Conservation (phyloP, 139 green algal species). For the Micractinium sp. region DNA sequence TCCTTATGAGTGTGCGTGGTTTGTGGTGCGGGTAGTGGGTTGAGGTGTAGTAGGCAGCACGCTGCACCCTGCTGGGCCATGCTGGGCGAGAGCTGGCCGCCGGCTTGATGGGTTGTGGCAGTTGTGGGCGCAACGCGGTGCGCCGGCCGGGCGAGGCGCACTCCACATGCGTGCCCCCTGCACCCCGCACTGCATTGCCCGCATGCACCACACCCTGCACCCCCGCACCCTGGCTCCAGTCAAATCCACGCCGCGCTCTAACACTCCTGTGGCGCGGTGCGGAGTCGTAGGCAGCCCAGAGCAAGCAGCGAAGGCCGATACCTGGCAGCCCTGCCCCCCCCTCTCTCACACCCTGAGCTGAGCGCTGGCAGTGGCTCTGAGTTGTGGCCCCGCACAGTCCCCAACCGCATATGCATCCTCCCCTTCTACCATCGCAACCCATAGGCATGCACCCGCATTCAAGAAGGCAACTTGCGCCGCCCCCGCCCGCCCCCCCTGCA, state of each 20-base stretch:
- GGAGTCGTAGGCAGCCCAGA: conserved; percentile 39
- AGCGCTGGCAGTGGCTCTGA: conserved; percentile 18
- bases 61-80: too few relatives aligned
- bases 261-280: not conserved
- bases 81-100: too few relatives aligned
- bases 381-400: conserved; percentile 2
- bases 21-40: too few relatives aligned
- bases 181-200: not conserved
- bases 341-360: not conserved
- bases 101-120: too few relatives aligned
- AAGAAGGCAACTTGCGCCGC: too few relatives aligned
- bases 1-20: too few relatives aligned
- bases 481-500: too few relatives aligned
- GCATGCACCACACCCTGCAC: not conserved
- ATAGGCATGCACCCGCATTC: not conserved
- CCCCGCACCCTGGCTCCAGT: not conserved
- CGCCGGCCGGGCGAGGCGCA: not conserved
- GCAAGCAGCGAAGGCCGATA: conserved; percentile 11
- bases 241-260: conserved; percentile 28
- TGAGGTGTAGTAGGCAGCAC: too few relatives aligned
- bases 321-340: conserved; percentile 9
- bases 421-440: not conserved
- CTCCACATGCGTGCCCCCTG: too few relatives aligned
- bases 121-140: not conserved
- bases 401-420: not conserved